A percentile compares a stretch with the other conserved stretches of the same genome.
Conservation (phyloP, 2,329 filamentous ascomycete species). For the Stagonosporopsis tanaceti region DNA sequence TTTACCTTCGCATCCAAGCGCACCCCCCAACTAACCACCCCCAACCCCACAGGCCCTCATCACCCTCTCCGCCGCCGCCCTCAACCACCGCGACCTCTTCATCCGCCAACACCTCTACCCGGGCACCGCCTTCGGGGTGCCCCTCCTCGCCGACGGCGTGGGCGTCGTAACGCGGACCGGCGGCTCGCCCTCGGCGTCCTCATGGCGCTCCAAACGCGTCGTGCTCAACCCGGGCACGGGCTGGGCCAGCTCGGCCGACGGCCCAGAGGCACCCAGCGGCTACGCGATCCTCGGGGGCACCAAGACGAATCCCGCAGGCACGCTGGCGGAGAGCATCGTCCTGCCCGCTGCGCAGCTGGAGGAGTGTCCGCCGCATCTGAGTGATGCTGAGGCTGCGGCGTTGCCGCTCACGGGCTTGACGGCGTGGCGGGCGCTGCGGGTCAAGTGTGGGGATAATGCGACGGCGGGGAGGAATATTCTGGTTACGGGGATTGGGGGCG, state of each 20-base stretch:
- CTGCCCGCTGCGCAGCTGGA: constrained; percentile 79
- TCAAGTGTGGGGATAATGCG: constrained; percentile 71
- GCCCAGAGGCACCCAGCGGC: constrained; percentile 69
- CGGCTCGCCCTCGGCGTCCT: constrained; percentile 54
- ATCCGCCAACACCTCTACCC: constrained; percentile 93
- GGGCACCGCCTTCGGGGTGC: constrained; percentile 77
- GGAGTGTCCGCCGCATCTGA: constrained; percentile 75
- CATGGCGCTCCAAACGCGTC: constrained; percentile 72
- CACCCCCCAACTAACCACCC: constrained; percentile 29
- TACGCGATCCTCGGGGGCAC: constrained; percentile 77
- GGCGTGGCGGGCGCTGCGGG: constrained; percentile 84
- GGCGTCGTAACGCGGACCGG: constrained; percentile 76
- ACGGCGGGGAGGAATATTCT: constrained; percentile 75
- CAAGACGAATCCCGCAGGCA: constrained; percentile 70
- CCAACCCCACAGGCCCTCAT: constrained; percentile 74
- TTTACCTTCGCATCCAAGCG: not conserved
- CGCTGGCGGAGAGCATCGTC: constrained; percentile 75
- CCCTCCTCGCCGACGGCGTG: constrained; percentile 83
- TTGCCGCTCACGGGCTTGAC: constrained; percentile 86
- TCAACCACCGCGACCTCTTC: constrained; percentile 96
- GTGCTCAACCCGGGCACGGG: constrained; percentile 79
- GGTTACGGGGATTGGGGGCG: constrained; percentile 90
- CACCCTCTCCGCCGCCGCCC: constrained; percentile 77
- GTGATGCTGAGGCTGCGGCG: constrained; percentile 78
- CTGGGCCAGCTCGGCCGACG: constrained; percentile 75